Conservation (phyloP, 176 grass and related monocot species). For the Oryza rufipogon region DNA sequence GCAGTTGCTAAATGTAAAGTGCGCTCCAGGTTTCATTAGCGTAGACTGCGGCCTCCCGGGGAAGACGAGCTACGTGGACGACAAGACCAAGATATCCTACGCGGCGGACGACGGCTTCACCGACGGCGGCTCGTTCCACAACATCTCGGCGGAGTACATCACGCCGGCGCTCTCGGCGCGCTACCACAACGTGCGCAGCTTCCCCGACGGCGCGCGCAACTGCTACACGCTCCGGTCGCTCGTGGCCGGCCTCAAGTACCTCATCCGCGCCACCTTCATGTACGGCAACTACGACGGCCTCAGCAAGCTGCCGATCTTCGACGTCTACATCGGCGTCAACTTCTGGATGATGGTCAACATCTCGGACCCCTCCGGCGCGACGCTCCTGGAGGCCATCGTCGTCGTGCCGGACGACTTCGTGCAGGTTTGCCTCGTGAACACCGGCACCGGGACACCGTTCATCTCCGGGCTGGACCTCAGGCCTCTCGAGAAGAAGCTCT, state of each 20-base stretch:
- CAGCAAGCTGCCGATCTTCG: constrained; percentile 33
- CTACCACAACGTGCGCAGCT: constrained; percentile 52
- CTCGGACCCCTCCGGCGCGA: background rate
- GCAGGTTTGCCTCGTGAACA: constrained; percentile 55
- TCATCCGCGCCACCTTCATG: constrained; percentile 42
- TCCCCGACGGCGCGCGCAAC: constrained; percentile 33
- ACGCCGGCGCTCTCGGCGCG: background rate
- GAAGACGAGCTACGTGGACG: constrained; percentile 36
- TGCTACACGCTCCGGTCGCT: constrained; percentile 61
- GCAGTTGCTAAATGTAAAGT: too few species aligned
- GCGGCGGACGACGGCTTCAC: constrained; percentile 47
- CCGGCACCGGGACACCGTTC: constrained; percentile 49
- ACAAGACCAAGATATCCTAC: constrained; percentile 37
- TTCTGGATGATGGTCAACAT: constrained; percentile 50
- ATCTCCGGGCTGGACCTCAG: constrained; percentile 52
- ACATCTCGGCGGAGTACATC: constrained; percentile 45
- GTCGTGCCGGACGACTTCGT: constrained; percentile 20
- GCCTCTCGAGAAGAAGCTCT: constrained; percentile 37
- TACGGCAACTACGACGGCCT: constrained; percentile 70
- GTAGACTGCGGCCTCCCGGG: constrained; percentile 58
- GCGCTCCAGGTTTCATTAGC: constrained; percentile 52
- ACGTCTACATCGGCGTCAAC: constrained; percentile 54
- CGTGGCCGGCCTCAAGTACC: constrained; percentile 41
- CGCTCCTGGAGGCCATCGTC: constrained; percentile 9
- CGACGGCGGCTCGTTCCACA: constrained; percentile 48